These are phyloP conservation scores for Globisporangium nunn DNA, from an alignment of 352 stramenopile species.

Conservation along the genomic window DNA sequence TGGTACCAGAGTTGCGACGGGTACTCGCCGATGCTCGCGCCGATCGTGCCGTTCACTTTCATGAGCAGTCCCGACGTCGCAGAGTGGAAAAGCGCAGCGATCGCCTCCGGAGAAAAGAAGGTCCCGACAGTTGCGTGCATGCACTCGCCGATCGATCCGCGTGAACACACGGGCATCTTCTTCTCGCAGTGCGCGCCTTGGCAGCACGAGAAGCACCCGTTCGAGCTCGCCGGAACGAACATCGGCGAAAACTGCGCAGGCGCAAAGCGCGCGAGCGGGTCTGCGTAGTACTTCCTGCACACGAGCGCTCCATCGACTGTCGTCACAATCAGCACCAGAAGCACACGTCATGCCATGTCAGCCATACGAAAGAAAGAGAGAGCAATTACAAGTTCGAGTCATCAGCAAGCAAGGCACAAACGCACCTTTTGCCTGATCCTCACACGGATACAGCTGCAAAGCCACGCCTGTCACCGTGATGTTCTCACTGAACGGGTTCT, in stretches of 20 bases:
- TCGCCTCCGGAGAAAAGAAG: slow-evolving; percentile 69
- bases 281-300: slow-evolving; percentile 66
- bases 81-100: slow-evolving; percentile 65
- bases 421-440: slow-evolving; percentile 49
- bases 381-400: slow-evolving; percentile 17
- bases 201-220: slow-evolving; percentile 75
- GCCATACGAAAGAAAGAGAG: too few relatives aligned
- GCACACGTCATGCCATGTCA: neutral
- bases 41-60: slow-evolving; percentile 75
- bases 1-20: slow-evolving; percentile 57
- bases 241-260: slow-evolving; percentile 57
- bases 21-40: slow-evolving; percentile 59
- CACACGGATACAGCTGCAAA: slow-evolving; percentile 68
- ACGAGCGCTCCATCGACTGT: slow-evolving; percentile 32
- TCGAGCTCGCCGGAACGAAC: slow-evolving; percentile 58
- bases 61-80: slow-evolving; percentile 69
- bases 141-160: slow-evolving; percentile 39
- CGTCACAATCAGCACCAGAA: too few relatives aligned
- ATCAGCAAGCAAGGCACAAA: slow-evolving; percentile 4
- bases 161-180: slow-evolving; percentile 51
- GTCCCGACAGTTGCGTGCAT: slow-evolving; percentile 62
- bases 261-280: slow-evolving; percentile 59
- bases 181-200: slow-evolving; percentile 48
- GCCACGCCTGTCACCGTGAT: slow-evolving; percentile 67
- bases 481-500: slow-evolving; percentile 75